phyloP scores from a whole-genome alignment of 495 filamentous ascomycete genomes.

The Hypoxylon fragiforme region DNA sequence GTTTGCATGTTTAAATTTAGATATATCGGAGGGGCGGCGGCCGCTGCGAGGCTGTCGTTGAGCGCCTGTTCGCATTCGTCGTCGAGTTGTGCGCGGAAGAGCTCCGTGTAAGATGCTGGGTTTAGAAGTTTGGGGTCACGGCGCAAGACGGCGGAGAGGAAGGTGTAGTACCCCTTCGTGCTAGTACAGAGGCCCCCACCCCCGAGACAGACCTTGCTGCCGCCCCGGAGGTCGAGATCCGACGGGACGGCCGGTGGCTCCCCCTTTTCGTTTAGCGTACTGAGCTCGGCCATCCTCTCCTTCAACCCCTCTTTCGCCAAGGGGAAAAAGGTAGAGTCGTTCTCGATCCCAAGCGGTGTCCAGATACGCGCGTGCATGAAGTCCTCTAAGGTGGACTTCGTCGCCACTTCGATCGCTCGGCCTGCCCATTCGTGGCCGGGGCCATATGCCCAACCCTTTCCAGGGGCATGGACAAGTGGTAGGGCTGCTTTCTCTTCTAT shows the following conservation, averaged over 20 bases:
- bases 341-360: slow-evolving; percentile 26
- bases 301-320: slow-evolving; percentile 23
- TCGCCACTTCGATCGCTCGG: slow-evolving; percentile 46
- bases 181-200: slow-evolving; percentile 57
- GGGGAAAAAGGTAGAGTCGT: slow-evolving; percentile 36
- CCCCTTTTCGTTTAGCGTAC: slow-evolving; percentile 29
- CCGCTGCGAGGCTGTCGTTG: slow-evolving; percentile 27
- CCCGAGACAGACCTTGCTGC: slow-evolving; percentile 50
- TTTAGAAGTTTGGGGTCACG: slow-evolving; percentile 52
- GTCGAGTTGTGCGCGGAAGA: slow-evolving; percentile 57
- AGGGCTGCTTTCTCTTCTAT: slow-evolving; percentile 36
- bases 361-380: slow-evolving; percentile 33
- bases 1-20: slow-evolving; percentile 14
- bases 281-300: slow-evolving; percentile 31
- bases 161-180: slow-evolving; percentile 51
- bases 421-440: slow-evolving; percentile 56
- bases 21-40: background rate
- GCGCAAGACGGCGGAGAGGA: slow-evolving; percentile 50
- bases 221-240: slow-evolving; percentile 14
- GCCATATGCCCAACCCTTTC: slow-evolving; percentile 53
- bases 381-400: slow-evolving; percentile 18
- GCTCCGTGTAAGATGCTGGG: slow-evolving; percentile 46
- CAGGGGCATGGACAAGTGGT: slow-evolving; percentile 53
- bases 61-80: slow-evolving; percentile 24
- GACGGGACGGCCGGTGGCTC: slow-evolving; percentile 21